Conservation (phyloP, 1,139 yeast genomes). For the Geotrichum klebahnii region DNA sequence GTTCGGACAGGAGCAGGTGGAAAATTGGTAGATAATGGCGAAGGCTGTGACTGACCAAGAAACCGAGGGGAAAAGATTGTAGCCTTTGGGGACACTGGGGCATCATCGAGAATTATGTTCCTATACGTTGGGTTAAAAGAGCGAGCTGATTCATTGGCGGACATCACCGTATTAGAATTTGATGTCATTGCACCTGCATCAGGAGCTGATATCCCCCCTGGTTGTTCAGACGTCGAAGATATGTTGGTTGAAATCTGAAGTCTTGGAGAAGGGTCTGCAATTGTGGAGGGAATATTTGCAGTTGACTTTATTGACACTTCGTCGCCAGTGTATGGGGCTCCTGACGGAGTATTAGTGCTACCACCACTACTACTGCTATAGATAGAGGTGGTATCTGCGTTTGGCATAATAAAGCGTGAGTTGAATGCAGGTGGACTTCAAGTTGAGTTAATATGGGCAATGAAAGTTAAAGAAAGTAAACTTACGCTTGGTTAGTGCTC, state of each 20-base stretch:
- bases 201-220: neutral
- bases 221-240: neutral
- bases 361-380: constrained; percentile 11
- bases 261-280: too few species aligned
- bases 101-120: neutral
- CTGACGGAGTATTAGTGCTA: constrained; percentile 2
- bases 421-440: constrained; percentile 7
- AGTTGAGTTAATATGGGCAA: neutral
- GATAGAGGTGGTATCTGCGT: constrained; percentile 13
- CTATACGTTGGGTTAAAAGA: neutral
- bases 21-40: too few species aligned
- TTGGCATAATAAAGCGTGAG: constrained; percentile 10
- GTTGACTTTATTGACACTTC: neutral
- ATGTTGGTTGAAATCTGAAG: too few species aligned
- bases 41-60: neutral
- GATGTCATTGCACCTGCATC: constrained; percentile 1
- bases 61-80: neutral
- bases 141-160: neutral
- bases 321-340: neutral
- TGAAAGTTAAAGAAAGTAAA: neutral
- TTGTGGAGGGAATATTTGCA: too few species aligned
- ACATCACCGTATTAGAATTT: neutral
- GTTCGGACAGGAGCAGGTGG: too few species aligned
- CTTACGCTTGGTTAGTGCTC: neutral
- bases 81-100: neutral